Evolutionary conservation across 140 eudicot species (phyloP).

Genomic region (Anethum foeniculum): DNA sequence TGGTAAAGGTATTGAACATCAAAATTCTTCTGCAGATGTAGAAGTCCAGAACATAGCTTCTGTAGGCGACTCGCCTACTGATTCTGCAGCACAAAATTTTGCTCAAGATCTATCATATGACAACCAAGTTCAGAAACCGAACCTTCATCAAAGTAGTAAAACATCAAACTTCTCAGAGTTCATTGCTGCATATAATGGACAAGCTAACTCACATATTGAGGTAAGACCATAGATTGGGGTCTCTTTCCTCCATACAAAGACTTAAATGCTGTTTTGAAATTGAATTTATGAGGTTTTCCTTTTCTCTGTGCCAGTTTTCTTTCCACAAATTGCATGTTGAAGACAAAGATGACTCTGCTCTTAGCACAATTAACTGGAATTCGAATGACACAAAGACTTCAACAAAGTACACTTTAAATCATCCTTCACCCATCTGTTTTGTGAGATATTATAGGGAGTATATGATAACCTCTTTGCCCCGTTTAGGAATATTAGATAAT

Average conservation of each 20-base stretch:
- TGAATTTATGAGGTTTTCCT: neutral
- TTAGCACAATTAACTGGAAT: slow-evolving; percentile 13
- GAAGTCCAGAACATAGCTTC: neutral
- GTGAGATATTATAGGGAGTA: slow-evolving; percentile 53
- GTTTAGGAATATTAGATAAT: slow-evolving; percentile 42
- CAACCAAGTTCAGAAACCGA: neutral
- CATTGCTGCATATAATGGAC: neutral
- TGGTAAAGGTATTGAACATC: neutral
- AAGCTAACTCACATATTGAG: slow-evolving; percentile 24
- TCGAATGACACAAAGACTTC: slow-evolving; percentile 19
- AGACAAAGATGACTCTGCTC: slow-evolving; percentile 23
- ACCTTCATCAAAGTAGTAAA: neutral
- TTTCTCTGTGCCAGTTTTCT: slow-evolving; percentile 28
- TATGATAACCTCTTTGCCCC: slow-evolving; percentile 45
- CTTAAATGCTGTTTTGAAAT: neutral
- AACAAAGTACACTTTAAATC: slow-evolving; percentile 33
- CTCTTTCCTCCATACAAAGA: neutral
- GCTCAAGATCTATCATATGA: neutral
- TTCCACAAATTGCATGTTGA: slow-evolving; percentile 28
- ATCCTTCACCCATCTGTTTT: slow-evolving; percentile 58
- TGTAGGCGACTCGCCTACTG: neutral
- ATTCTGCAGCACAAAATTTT: neutral
- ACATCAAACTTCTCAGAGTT: neutral
- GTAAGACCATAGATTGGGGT: slow-evolving; percentile 20
- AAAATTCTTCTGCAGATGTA: neutral